phyloP scores from a whole-genome alignment of 2,329 filamentous ascomycete genomes.

The Colletotrichum agaves region DNA sequence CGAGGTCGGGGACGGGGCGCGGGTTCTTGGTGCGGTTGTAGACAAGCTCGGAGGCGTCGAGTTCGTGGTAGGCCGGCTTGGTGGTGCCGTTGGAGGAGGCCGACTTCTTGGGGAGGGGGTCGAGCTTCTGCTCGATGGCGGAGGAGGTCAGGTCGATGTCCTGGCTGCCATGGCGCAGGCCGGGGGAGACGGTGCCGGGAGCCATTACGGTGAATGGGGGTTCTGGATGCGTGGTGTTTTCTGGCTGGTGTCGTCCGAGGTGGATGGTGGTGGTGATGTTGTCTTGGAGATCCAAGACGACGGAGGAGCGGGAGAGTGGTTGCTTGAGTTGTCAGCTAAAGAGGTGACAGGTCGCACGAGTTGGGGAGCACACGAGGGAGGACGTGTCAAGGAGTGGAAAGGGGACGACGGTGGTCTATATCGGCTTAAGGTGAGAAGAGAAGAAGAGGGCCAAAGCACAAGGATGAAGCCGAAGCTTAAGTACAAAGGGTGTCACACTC shows the following conservation, averaged over 20 bases:
- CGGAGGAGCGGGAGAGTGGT: constrained; percentile 2
- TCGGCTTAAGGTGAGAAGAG: constrained; percentile 27
- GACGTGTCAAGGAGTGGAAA: background rate
- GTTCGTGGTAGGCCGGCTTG: constrained; percentile 63
- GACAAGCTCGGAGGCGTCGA: constrained; percentile 74
- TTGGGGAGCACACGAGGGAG: background rate
- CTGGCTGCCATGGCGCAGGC: constrained; percentile 56
- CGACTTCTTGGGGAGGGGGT: constrained; percentile 43
- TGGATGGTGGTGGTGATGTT: background rate
- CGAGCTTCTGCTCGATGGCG: constrained; percentile 62
- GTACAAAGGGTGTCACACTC: constrained; percentile 30
- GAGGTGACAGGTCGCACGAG: background rate
- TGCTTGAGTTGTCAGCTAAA: background rate
- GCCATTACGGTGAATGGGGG: constrained; percentile 40
- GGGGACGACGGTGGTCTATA: constrained; percentile 15
- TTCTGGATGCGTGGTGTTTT: background rate
- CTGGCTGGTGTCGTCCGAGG: too few species aligned
- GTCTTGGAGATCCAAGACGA: constrained; percentile 21
- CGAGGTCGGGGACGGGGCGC: constrained; percentile 63
- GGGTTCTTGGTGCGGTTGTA: constrained; percentile 63
- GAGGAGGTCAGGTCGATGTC: constrained; percentile 63
- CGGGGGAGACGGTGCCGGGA: constrained; percentile 42
- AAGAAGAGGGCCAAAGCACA: constrained; percentile 29
- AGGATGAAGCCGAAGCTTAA: constrained; percentile 35
- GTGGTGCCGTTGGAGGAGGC: constrained; percentile 44